Base-by-base conservation (phyloP, 768 basidiomycete species). In the Leccinum rimulosum region DNA sequence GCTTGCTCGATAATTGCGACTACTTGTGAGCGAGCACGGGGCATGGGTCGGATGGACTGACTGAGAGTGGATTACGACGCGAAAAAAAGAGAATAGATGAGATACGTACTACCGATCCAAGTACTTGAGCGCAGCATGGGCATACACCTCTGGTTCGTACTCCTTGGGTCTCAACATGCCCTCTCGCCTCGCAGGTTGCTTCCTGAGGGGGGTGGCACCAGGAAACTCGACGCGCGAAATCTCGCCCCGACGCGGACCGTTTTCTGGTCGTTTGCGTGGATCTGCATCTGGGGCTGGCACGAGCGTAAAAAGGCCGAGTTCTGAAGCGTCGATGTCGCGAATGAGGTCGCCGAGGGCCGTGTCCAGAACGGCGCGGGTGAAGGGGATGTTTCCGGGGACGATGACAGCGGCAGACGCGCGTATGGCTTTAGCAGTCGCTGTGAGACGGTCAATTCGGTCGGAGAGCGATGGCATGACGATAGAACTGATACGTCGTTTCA, bases 291-390 rank as follows among this genome's bases (percentile, higher is more conserved):
- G 71, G 43, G 68, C 73, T 5, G 72, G 68, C 2, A 81, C 75
- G 54, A 91, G 79, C 7, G 80, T 84, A 74, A 92, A 91, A 27
- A 93, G 83, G 38, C 90, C 90, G 28, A 91, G 80, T 67, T 93
- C 91, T 6, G 89, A 84, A 9, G 86, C 77, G 63, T 92, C 89
- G 60, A 87, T 78, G 66, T 92, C 91, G 66, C 91, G 88, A 60
- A 91, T 89, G 61, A 92, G 83, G 66, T 91, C 87, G 47, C 86
- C 86, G 9, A 92, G 80, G 53, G 80, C 73, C 0, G 84, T 79
- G 19, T 79, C 63, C 27, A 93, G 83, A 9, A 91, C 81, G 3
- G 91, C 88, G 54, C 70, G 75, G 6, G 88, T 83, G 68, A 91
- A 92, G 2, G 82, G 71, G 11, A 62, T 62, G 4, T 58, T 61